phyloP scores from a whole-genome alignment of 1,139 yeast species.

The Candida pseudoviswanathii region DNA sequence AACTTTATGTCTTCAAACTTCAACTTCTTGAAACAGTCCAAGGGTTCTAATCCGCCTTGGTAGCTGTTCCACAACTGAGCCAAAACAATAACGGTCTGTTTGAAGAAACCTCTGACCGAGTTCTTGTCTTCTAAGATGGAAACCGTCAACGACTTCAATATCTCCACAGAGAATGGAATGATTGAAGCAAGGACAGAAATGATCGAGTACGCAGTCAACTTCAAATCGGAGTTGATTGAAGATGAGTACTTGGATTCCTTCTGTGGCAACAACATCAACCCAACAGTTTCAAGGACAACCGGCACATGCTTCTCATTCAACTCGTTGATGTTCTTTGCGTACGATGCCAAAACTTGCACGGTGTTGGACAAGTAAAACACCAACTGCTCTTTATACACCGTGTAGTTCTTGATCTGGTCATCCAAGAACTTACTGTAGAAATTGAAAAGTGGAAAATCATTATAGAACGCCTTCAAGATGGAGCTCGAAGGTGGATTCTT shows the following conservation, averaged over 20 bases:
- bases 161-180: slow-evolving; percentile 62
- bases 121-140: slow-evolving; percentile 46
- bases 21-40: slow-evolving; percentile 22
- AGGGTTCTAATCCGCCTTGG: slow-evolving; percentile 19
- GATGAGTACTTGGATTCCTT: slow-evolving; percentile 21
- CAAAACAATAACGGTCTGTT: slow-evolving; percentile 42
- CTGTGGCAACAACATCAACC: slow-evolving; percentile 48
- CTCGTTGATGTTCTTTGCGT: slow-evolving; percentile 29
- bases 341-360: slow-evolving; percentile 57
- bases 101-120: slow-evolving; percentile 23
- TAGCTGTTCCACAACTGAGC: slow-evolving; percentile 45
- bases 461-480: slow-evolving; percentile 66
- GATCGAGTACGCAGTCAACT: slow-evolving; percentile 80
- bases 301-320: slow-evolving; percentile 48
- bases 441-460: slow-evolving; percentile 67
- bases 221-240: slow-evolving; percentile 61
- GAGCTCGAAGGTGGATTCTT: slow-evolving; percentile 69
- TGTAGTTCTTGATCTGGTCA: slow-evolving; percentile 54
- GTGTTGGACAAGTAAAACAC: slow-evolving; percentile 78
- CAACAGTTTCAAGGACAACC: slow-evolving; percentile 56
- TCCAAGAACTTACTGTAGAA: slow-evolving; percentile 63
- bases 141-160: slow-evolving; percentile 69
- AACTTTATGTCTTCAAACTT: slow-evolving; percentile 6
- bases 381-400: slow-evolving; percentile 69
- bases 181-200: slow-evolving; percentile 77